Base-by-base conservation (phyloP, 2,329 filamentous ascomycete species). In the Cordyceps cicadae region DNA sequence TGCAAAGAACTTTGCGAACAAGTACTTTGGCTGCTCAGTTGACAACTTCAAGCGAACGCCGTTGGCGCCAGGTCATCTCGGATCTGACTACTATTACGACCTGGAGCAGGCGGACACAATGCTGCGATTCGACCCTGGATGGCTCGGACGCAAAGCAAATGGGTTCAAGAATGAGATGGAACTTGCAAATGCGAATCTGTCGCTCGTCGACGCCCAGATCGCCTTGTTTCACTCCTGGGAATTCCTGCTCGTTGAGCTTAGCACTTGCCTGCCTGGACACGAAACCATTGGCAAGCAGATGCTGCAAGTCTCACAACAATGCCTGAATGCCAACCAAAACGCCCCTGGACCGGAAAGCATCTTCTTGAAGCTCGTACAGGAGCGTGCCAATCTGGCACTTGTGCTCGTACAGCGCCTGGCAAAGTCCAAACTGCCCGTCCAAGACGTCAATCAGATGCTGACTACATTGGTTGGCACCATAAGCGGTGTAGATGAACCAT, bases 191-290 rank as follows among this genome's bases (percentile, higher is more conserved):
- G 78, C 88, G 64, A 97, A 99, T 72, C 73, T 99, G 57, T 96
- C 92, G 26, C 79, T 96, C 39, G 91, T 99, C 39, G 92, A 97
- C 71, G 90, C 93, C 26, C 92, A 99, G 76, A 87, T 94, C 65
- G 83, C 86, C 49, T 83, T 99, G 19, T 88, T 97, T 64, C 86
- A 90, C 67, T 89, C 90, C 60, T 97, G 93, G 91, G 92, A 95
- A 71, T 87, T 90, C 62, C 80, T 99, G 9, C 84, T 93, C 15
- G 81, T 94, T 54, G 93, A 97, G 69, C 81, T 99, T 54, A 90
- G 88, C 70, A 84, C 84, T 43, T 83, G 79, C 62, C 73, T 85
- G n/a, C 79, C 80, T 1, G 72, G 75, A 41, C 77, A 79, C 64
- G 74, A 77, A 15, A 75, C 75, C 26, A 77, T 93, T 4, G 83